Conservation (phyloP, 345 rosid genomes). For the Combretum micranthum region DNA sequence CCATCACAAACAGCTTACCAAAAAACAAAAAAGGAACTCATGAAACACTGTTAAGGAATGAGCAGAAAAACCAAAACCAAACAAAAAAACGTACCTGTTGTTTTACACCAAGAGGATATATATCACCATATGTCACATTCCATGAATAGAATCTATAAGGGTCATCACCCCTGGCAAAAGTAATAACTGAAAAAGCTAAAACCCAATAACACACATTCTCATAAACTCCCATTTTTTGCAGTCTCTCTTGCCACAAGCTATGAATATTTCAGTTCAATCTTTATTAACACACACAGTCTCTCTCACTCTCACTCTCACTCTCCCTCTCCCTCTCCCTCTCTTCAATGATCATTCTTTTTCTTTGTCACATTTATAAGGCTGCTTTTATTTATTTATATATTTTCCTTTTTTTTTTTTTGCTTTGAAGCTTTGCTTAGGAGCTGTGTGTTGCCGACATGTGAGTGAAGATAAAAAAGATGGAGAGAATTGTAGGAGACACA, state of each 20-base stretch:
- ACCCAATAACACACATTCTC: slow-evolving; percentile 11
- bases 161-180: slow-evolving; percentile 39
- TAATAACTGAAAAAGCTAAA: slow-evolving; percentile 11
- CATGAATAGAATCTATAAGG: slow-evolving; percentile 58
- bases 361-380: slow-evolving; percentile 9
- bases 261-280: background rate
- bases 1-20: background rate
- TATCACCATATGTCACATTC: slow-evolving; percentile 64
- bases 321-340: background rate
- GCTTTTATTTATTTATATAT: background rate
- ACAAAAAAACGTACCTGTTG: slow-evolving; percentile 34
- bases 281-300: background rate
- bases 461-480: too few species aligned
- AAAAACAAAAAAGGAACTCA: background rate
- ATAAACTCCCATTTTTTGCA: slow-evolving; percentile 22
- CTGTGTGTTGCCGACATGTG: background rate
- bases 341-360: slow-evolving; percentile 1
- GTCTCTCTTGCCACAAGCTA: background rate
- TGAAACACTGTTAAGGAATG: background rate
- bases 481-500: too few species aligned
- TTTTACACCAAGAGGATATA: slow-evolving; percentile 60
- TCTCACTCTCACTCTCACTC: background rate
- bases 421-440: slow-evolving; percentile 9
- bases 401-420: slow-evolving; percentile 6
- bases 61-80: background rate